Conservation (phyloP, 2,329 filamentous ascomycete genomes). For the Colletotrichum theobromicola region DNA sequence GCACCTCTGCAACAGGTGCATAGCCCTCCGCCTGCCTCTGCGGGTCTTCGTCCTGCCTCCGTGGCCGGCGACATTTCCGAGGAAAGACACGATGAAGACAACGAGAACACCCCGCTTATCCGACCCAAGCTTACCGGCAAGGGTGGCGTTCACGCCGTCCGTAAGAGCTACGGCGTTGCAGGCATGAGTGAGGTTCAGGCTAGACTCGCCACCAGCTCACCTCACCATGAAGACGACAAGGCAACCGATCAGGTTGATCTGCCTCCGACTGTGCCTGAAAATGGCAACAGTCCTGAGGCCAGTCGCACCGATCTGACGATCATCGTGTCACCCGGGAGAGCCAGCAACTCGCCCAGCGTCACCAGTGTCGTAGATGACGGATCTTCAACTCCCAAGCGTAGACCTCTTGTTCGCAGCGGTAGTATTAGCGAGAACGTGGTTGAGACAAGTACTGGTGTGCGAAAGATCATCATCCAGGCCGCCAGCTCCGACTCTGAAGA, state of each 20-base stretch:
- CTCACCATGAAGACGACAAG: not conserved
- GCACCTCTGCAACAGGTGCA: slow-evolving; percentile 35
- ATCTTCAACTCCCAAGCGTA: slow-evolving; percentile 7
- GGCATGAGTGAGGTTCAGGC: slow-evolving; percentile 19
- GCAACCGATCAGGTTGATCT: not conserved
- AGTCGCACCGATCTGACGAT: slow-evolving; percentile 8
- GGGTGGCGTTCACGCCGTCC: slow-evolving; percentile 22
- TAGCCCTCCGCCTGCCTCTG: slow-evolving; percentile 14
- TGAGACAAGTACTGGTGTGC: slow-evolving; percentile 22
- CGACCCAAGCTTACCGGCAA: slow-evolving; percentile 28
- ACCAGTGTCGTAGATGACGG: slow-evolving; percentile 10
- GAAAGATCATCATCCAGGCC: slow-evolving; percentile 23
- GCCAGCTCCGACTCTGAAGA: slow-evolving; percentile 23
- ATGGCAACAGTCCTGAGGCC: not conserved
- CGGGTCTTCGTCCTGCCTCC: slow-evolving; percentile 25
- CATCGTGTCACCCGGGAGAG: slow-evolving; percentile 8
- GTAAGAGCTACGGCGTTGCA: slow-evolving; percentile 21
- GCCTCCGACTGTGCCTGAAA: slow-evolving; percentile 7
- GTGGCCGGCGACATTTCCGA: slow-evolving; percentile 22
- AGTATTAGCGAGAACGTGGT: slow-evolving; percentile 25
- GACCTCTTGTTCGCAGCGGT: slow-evolving; percentile 23
- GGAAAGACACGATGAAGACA: not conserved
- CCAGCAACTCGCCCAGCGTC: slow-evolving; percentile 13
- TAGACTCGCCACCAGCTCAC: slow-evolving; percentile 10
- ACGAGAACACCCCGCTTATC: slow-evolving; percentile 21